phyloP scores from a whole-genome alignment of 2,329 filamentous ascomycete genomes.

The Podosphaera leucotricha region DNA sequence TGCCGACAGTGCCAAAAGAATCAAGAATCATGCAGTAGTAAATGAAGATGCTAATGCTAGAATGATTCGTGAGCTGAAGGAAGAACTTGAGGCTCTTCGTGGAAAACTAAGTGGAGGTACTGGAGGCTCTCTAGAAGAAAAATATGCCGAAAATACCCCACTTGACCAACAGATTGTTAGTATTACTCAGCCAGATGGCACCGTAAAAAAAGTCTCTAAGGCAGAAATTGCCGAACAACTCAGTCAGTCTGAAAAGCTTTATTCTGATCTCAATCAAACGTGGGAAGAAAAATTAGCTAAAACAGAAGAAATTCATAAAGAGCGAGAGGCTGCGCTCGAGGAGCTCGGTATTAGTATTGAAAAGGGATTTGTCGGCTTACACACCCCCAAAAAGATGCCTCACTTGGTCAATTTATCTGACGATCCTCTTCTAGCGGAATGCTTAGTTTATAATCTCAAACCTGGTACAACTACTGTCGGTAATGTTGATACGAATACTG shows the following conservation, averaged over 20 bases:
- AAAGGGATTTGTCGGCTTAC: constrained; percentile 86
- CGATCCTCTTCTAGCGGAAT: constrained; percentile 80
- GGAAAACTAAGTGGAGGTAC: constrained; percentile 50
- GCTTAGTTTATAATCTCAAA: constrained; percentile 93
- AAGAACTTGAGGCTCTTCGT: constrained; percentile 67
- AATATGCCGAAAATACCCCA: constrained; percentile 81
- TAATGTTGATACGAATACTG: constrained; percentile 65
- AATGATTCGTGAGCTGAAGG: constrained; percentile 96
- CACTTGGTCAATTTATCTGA: constrained; percentile 97
- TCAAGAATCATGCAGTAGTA: constrained; percentile 98
- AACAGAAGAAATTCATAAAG: constrained; percentile 93
- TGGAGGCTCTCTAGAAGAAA: constrained; percentile 42
- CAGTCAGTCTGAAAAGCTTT: constrained; percentile 86
- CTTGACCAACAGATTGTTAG: constrained; percentile 91
- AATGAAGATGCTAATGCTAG: constrained; percentile 97
- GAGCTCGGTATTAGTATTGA: constrained; percentile 97
- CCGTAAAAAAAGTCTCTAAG: constrained; percentile 86
- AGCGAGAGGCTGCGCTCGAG: constrained; percentile 81
- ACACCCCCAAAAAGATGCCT: constrained; percentile 96
- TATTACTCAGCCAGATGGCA: constrained; percentile 66
- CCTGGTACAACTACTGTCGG: constrained; percentile 85
- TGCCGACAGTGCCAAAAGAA: constrained; percentile 90
- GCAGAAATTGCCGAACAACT: constrained; percentile 95
- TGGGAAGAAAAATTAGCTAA: constrained; percentile 94
- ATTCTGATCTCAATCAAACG: constrained; percentile 89